Evolutionary conservation across 257 asterid species (phyloP).

Genomic region (Plantago elongata): DNA sequence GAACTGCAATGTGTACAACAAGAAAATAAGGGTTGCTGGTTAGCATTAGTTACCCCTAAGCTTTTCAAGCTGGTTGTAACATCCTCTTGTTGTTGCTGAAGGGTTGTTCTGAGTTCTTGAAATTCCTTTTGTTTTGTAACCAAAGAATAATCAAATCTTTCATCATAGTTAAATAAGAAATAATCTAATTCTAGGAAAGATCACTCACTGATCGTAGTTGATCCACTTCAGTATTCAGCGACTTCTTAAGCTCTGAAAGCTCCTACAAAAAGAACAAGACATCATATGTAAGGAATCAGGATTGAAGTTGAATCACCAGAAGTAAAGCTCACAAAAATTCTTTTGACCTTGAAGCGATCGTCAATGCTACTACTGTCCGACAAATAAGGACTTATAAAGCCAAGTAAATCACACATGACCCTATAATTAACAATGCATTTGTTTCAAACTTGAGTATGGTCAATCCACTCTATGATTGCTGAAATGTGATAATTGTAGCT

Average conservation of each 20-base stretch:
- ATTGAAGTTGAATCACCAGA: too few species aligned
- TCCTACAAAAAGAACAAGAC: constrained; percentile 44
- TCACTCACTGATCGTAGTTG: constrained; percentile 80
- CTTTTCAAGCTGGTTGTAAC: constrained; percentile 61
- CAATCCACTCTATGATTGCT: too few species aligned
- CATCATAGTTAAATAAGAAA: constrained; percentile 2
- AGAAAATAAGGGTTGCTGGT: background rate
- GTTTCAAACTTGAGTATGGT: too few species aligned
- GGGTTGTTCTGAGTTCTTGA: constrained; percentile 78
- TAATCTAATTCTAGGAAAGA: background rate
- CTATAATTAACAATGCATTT: too few species aligned
- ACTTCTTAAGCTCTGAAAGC: constrained; percentile 66
- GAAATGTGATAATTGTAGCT: too few species aligned
- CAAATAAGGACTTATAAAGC: too few species aligned
- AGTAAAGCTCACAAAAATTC: too few species aligned
- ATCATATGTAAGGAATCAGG: background rate
- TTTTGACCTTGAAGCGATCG: too few species aligned
- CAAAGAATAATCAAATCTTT: constrained; percentile 10
- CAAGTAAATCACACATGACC: too few species aligned
- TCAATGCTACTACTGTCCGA: too few species aligned
- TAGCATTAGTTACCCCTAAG: constrained; percentile 49
- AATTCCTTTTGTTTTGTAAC: constrained; percentile 53
- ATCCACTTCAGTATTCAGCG: constrained; percentile 77
- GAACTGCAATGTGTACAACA: constrained; percentile 12
- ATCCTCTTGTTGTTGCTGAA: constrained; percentile 96